Evolutionary conservation across 2,329 filamentous ascomycete species (phyloP), one percentile per base, ranked within the genome.

Genomic region (Cladosporium velox): DNA sequence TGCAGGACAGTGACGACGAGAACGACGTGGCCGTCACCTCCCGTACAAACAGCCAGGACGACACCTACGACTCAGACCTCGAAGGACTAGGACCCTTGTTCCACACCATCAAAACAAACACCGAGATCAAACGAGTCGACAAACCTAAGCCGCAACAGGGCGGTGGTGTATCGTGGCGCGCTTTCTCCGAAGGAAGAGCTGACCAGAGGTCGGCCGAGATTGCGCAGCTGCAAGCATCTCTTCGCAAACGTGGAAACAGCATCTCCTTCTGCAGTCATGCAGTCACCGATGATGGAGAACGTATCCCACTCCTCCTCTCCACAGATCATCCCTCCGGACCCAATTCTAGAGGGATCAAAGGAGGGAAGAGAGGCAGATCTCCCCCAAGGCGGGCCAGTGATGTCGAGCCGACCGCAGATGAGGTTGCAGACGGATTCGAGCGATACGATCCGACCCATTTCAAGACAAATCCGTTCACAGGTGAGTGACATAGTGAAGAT

Each of bases 141-240:
- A 76, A 75, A 67, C 70, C 70, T 44, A 76, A 75, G 66, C 67
- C 71, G 47, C 61, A 67, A 38, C 68, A 72, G 70, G 75, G 75
- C 41, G 70, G 69, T 30, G 74, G 75, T 55, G 71, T 77, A 55
- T 77, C 75, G 67, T 77, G 75, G 75, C 71, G 74, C 67, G 74
- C 74, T 58, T 76, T 77, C 69, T 76, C 75, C 38, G 72, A 72
- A 47, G 70, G 72, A 35, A 69, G 74, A 67, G 67, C 71, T 59
- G 75, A 76, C 62, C 75, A 76, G 66, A 70, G 73, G 41, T 69
- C 67, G 60, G 70, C 72, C 65, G 75, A 77, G 71, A 67, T 77
- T 69, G 74, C 75, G 64, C 71, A 73, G 67, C 71, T 77, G 68
- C 70, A 72, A 65, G 70, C 74, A 61, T 73, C 67, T 66, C 70